These are phyloP conservation scores for Parsonsia alboflavescens DNA, from an alignment of 257 asterid genomes.

Conservation along the genomic window DNA sequence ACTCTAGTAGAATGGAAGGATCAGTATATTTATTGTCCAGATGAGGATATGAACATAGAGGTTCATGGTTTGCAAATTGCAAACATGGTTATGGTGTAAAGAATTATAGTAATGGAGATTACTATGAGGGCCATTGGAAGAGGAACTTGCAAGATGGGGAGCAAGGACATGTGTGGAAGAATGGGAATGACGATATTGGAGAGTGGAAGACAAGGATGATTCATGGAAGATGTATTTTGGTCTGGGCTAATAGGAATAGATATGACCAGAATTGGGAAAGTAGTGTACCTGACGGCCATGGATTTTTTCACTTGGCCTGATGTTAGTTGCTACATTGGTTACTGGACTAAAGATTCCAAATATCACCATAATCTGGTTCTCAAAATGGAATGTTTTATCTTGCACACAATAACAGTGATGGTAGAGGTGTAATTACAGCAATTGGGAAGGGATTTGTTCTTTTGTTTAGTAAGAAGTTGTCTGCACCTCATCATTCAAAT, in stretches of 20 bases:
- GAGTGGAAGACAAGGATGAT: constrained; percentile 86
- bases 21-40: constrained; percentile 63
- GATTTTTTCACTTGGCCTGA: constrained; percentile 93
- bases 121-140: constrained; percentile 81
- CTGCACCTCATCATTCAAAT: too few relatives aligned
- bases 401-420: constrained; percentile 34
- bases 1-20: constrained; percentile 94
- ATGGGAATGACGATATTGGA: constrained; percentile 78
- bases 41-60: constrained; percentile 71
- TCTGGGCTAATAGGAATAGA: constrained; percentile 79
- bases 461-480: constrained; percentile 30
- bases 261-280: constrained; percentile 83
- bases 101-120: constrained; percentile 80
- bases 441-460: constrained; percentile 31
- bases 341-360: constrained; percentile 51
- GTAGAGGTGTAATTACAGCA: constrained; percentile 7
- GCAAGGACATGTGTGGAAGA: constrained; percentile 82
- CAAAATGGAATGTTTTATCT: constrained; percentile 83
- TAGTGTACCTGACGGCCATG: constrained; percentile 76
- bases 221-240: constrained; percentile 74
- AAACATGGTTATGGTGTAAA: constrained; percentile 84
- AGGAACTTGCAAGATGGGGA: constrained; percentile 78
- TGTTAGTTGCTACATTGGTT: constrained; percentile 78
- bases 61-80: constrained; percentile 77
- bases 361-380: constrained; percentile 30